A percentile compares a stretch with the other conserved stretches of the same genome.
phyloP scores from a whole-genome alignment of 768 basidiomycete genomes.

The Pleurotus eryngii region DNA sequence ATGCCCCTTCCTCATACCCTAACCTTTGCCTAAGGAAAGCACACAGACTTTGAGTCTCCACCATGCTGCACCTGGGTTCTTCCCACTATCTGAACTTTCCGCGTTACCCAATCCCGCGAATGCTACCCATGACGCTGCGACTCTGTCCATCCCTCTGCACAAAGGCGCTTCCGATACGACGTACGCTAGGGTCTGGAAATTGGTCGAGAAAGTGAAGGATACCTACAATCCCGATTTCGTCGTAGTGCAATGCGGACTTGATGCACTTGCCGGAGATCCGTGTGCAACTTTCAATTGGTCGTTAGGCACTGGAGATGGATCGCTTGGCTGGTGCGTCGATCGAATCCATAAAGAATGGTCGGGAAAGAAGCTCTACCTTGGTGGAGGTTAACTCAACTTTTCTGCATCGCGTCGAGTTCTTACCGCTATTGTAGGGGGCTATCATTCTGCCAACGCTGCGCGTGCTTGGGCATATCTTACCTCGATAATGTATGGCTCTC shows the following conservation, averaged over 20 bases:
- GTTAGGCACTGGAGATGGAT: conserved; percentile 52
- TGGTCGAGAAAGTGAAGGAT: conserved; percentile 56
- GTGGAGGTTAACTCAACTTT: conserved; percentile 53
- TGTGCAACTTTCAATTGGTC: conserved; percentile 73
- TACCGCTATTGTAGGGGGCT: conserved; percentile 60
- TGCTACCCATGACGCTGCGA: conserved; percentile 52
- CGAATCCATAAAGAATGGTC: conserved; percentile 51
- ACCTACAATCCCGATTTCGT: conserved; percentile 75
- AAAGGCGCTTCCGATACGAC: conserved; percentile 67
- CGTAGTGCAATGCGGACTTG: conserved; percentile 84
- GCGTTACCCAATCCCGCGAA: conserved; percentile 36
- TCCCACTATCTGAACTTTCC: conserved; percentile 59
- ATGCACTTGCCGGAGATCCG: conserved; percentile 84
- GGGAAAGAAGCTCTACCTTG: conserved; percentile 66
- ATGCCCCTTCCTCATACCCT: neutral
- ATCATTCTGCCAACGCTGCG: conserved; percentile 79
- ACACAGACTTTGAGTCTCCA: conserved; percentile 79
- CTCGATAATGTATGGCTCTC: conserved; percentile 49
- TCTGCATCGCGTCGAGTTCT: conserved; percentile 1
- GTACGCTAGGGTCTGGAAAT: conserved; percentile 59
- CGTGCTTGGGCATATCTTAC: conserved; percentile 86
- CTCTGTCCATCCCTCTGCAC: conserved; percentile 76
- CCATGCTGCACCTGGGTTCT: conserved; percentile 81
- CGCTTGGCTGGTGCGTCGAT: conserved; percentile 66
- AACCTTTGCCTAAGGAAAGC: conserved; percentile 3